These are phyloP conservation scores for Hypericum perforatum DNA, from an alignment of 345 rosid genomes.

Conservation along the genomic window DNA sequence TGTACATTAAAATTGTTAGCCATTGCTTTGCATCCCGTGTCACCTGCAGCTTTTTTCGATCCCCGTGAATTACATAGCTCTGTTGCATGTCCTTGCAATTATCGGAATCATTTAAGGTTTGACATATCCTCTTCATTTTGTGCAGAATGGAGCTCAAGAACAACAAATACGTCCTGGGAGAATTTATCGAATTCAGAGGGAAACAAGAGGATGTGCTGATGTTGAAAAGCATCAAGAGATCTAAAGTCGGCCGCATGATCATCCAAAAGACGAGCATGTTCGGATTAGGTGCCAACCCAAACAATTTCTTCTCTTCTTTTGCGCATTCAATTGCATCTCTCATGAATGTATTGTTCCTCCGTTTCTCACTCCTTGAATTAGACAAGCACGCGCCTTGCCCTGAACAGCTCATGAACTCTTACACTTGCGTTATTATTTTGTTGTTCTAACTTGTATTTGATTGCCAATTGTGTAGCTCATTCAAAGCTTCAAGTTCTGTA, in stretches of 20 bases:
- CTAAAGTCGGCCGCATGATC: constrained; percentile 52
- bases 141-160: constrained; percentile 81
- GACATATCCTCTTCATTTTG: background rate
- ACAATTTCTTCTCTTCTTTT: no score
- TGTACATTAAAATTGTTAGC: no score
- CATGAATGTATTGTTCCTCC: no score
- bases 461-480: constrained; percentile 45
- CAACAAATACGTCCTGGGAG: constrained; percentile 65
- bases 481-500: constrained; percentile 71
- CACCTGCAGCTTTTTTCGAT: no score
- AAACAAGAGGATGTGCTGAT: constrained; percentile 55
- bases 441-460: background rate
- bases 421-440: background rate
- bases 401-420: no score
- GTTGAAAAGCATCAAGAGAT: constrained; percentile 62
- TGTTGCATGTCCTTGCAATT: no score
- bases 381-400: no score
- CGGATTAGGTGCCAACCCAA: constrained; percentile 55
- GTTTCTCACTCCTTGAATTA: no score
- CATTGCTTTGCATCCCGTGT: no score
- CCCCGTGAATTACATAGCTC: no score
- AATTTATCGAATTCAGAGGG: constrained; percentile 79
- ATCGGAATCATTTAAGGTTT: no score
- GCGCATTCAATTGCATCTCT: no score
- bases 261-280: constrained; percentile 84